Conservation (phyloP, 2,329 filamentous ascomycete genomes). For the Talaromyces sp. region DNA sequence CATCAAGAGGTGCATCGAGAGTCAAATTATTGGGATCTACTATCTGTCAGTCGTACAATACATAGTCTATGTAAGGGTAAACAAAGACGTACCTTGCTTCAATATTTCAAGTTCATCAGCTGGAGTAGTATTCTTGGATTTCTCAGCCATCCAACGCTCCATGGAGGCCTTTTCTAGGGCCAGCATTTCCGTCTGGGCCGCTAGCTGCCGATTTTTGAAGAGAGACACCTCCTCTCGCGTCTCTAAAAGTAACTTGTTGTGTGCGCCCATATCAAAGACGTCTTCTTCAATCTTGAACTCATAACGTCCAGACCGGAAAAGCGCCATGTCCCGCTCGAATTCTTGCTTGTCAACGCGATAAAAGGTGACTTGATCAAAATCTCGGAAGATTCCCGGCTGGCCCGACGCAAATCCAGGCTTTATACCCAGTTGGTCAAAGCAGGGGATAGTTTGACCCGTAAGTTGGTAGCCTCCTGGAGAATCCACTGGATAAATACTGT, state of each 20-base stretch:
- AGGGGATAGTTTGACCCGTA: conserved; percentile 49
- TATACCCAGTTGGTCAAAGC: conserved; percentile 50
- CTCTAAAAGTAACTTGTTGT: conserved; percentile 46
- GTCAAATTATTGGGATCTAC: conserved; percentile 33
- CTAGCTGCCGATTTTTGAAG: conserved; percentile 43
- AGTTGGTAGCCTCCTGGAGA: conserved; percentile 55
- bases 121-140: conserved; percentile 47
- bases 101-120: conserved; percentile 49
- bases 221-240: conserved; percentile 45
- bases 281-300: conserved; percentile 48
- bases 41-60: neutral
- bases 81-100: conserved; percentile 32
- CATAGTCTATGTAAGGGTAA: neutral
- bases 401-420: conserved; percentile 46
- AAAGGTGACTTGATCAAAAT: conserved; percentile 55
- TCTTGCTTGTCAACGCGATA: conserved; percentile 51
- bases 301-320: conserved; percentile 49
- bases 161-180: conserved; percentile 33
- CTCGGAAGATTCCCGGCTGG: conserved; percentile 52
- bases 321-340: conserved; percentile 45
- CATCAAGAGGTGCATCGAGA: conserved; percentile 43
- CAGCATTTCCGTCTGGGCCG: conserved; percentile 45
- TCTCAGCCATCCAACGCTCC: conserved; percentile 37
- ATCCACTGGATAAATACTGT: conserved; percentile 51
- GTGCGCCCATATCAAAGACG: conserved; percentile 52